Base-by-base conservation (phyloP, 306 rosid species). In the Purshia tridentata region DNA sequence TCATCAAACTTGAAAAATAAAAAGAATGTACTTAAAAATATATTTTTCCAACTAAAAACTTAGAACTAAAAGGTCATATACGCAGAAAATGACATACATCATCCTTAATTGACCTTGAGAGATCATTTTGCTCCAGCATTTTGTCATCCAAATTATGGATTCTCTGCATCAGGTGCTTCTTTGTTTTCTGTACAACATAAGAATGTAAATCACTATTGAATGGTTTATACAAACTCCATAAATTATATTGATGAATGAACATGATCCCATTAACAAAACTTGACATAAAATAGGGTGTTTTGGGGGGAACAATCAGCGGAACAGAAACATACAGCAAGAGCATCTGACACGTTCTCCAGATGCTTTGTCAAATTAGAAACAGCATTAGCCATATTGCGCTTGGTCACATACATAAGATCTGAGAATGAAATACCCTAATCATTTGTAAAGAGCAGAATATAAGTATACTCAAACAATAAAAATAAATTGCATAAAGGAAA, bases 101-200 rank as follows among this genome's bases (percentile, higher is more conserved):
- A 65, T 86, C 86, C 86, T 87, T 83, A 65, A 90, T 88, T 71
- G 81, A 52, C 77, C 78, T 86, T 65, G 93, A 71, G 66, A 88
- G 85, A 72, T 90, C 89, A 67, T 84, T 90, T 83, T 90, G 99
- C 83, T 88, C 90, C 78, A 69, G 72, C 96, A 92, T 80, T 86
- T 90, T 91, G 80, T 95, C 97, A 72, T 87, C 97, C 84, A 95
- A 77, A 78, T 90, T 86, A 78, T 88, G 91, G 70, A 95, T 88
- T 79, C 97, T 87, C 83, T 95, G 97, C 0, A 93, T 95, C 84
- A 95, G 89, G 84, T 95, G 99, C 90, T 86, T 88, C 93, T 92
- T 92, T 66, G 97, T 85, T 64, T 90, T 89, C 99, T 95, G 87
- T 61, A 35, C 76, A 86, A 65, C 50, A 79, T 70, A 77, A 81